phyloP scores from a whole-genome alignment of 75 land plant species.

The Pinus tabuliformis region DNA sequence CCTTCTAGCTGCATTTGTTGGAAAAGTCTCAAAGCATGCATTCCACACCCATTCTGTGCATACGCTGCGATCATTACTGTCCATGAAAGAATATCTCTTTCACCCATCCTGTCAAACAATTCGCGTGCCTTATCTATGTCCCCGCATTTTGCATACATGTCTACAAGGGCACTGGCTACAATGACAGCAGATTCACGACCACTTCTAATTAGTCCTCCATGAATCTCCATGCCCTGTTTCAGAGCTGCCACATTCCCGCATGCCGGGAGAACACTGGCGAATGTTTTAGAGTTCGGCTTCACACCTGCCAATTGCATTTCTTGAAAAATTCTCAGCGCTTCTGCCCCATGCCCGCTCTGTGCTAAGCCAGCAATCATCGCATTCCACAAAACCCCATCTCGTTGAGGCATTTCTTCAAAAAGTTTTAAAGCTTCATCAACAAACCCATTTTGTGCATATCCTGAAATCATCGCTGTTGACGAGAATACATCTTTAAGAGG shows the following conservation, averaged over 20 bases:
- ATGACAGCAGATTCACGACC: constrained; percentile 7
- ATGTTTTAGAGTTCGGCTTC: not conserved
- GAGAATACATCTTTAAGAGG: constrained; percentile 7
- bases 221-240: constrained; percentile 14
- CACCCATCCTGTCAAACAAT: constrained; percentile 9
- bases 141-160: constrained; percentile 23
- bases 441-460: constrained; percentile 16
- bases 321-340: constrained; percentile 7
- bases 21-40: constrained; percentile 17
- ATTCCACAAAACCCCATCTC: constrained; percentile 6
- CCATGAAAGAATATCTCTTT: constrained; percentile 18
- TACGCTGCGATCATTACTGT: constrained; percentile 18
- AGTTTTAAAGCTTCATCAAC: constrained; percentile 13
- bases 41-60: constrained; percentile 15
- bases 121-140: constrained; percentile 13
- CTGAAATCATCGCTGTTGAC: constrained; percentile 14
- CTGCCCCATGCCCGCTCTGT: constrained; percentile 6
- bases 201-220: constrained; percentile 7
- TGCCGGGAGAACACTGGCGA: constrained; percentile 12
- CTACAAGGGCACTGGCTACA: constrained; percentile 16
- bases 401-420: constrained; percentile 6
- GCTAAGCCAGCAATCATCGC: constrained; percentile 16
- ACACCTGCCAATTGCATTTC: constrained; percentile 10
- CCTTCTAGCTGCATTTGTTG: constrained; percentile 11
- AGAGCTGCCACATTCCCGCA: constrained; percentile 8